Percentiles rank a stretch among this genome's conserved stretches.
Conservation (phyloP, 1,139 yeast species). For the Geotrichum europaeum region DNA sequence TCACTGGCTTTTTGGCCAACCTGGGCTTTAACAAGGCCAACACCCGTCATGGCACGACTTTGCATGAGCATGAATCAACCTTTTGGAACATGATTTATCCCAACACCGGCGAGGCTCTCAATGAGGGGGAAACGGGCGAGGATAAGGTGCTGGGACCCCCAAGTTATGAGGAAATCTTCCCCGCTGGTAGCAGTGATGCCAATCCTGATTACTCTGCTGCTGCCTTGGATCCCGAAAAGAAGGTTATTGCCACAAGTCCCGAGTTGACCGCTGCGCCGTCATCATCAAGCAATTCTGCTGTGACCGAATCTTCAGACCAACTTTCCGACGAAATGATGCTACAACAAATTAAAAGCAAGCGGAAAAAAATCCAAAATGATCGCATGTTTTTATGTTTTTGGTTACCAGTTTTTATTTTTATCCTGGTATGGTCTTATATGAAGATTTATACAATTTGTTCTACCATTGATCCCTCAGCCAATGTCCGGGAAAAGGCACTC, state of each 20-base stretch:
- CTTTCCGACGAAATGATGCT: slow-evolving; percentile 26
- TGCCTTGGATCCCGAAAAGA: slow-evolving; percentile 22
- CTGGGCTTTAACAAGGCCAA: slow-evolving; percentile 2
- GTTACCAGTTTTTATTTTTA: slow-evolving; percentile 32
- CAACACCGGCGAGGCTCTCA: slow-evolving; percentile 9
- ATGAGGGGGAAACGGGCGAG: neutral
- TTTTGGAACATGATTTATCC: slow-evolving; percentile 11
- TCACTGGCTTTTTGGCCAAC: slow-evolving; percentile 1
- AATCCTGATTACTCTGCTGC: slow-evolving; percentile 36
- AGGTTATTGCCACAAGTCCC: neutral
- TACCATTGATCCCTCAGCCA: slow-evolving; percentile 9
- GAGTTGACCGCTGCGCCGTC: slow-evolving; percentile 21
- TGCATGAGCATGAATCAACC: slow-evolving; percentile 4
- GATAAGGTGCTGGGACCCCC: slow-evolving; percentile 40
- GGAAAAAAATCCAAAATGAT: slow-evolving; percentile 66
- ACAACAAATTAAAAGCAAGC: slow-evolving; percentile 27
- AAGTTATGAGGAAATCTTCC: slow-evolving; percentile 75
- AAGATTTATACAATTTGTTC: slow-evolving; percentile 8
- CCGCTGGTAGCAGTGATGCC: slow-evolving; percentile 45
- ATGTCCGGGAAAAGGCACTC: slow-evolving; percentile 17
- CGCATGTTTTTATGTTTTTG: slow-evolving; percentile 82
- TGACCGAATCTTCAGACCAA: slow-evolving; percentile 15
- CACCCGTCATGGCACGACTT: neutral
- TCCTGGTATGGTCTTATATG: slow-evolving; percentile 27
- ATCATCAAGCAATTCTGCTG: slow-evolving; percentile 1